These are phyloP conservation scores for Neopestalotiopsis rosae DNA, from an alignment of 2,329 filamentous ascomycete species.

Conservation along the genomic window DNA sequence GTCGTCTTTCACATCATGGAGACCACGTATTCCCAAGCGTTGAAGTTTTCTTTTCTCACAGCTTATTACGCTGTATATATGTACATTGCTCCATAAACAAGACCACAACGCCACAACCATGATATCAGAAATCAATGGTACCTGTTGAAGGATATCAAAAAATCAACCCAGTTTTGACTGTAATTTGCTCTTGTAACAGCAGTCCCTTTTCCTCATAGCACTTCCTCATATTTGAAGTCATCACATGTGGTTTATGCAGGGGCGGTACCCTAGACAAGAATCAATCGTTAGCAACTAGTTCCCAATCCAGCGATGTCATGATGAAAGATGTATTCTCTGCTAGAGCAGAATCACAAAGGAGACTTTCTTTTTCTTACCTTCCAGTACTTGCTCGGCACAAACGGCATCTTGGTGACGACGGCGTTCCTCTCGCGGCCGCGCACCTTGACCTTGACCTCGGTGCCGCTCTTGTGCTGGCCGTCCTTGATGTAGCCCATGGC, in stretches of 20 bases:
- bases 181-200: not conserved
- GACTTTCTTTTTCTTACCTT: conserved; percentile 37
- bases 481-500: conserved; percentile 93
- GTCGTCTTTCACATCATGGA: not conserved
- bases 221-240: not conserved
- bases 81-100: not conserved
- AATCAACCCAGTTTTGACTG: not conserved
- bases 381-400: conserved; percentile 80
- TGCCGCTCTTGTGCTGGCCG: conserved; percentile 83
- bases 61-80: not conserved
- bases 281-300: not conserved
- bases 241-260: not conserved
- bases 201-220: conserved; percentile 23
- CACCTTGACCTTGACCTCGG: conserved; percentile 78
- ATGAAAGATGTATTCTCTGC: not conserved
- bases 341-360: not conserved
- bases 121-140: not conserved
- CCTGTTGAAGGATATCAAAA: conserved; percentile 12
- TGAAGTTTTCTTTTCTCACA: not conserved
- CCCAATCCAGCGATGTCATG: not conserved
- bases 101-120: not conserved
- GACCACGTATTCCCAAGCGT: not conserved
- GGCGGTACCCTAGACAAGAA: not conserved
- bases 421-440: conserved; percentile 78
- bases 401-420: conserved; percentile 86